Evolutionary conservation across 139 green algal genomes (phyloP).

Genomic region (Closterium sp.): DNA sequence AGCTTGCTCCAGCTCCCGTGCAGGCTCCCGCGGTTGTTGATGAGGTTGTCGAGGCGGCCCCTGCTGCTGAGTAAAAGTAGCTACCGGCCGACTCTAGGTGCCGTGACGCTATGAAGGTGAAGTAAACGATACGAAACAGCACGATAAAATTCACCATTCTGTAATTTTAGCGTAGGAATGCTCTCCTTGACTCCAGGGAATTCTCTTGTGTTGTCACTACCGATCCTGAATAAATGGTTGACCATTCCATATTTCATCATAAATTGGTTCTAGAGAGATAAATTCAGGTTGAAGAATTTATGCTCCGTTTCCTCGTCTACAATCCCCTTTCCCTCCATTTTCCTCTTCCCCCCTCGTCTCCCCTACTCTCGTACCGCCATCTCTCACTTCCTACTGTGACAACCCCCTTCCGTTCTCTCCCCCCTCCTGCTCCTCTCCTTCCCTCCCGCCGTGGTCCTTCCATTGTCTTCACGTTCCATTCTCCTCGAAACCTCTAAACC

Average conservation of each 20-base stretch:
- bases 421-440: too few species aligned
- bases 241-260: neutral
- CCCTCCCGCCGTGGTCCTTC: too few species aligned
- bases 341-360: too few species aligned
- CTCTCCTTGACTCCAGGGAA: neutral
- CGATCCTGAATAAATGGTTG: neutral
- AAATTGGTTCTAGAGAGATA: too few species aligned
- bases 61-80: neutral
- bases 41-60: neutral
- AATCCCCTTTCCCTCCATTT: too few species aligned
- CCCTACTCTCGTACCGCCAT: too few species aligned
- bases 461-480: too few species aligned
- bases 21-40: neutral
- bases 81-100: neutral
- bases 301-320: too few species aligned
- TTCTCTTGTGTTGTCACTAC: neutral
- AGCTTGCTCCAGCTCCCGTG: neutral
- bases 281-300: too few species aligned
- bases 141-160: neutral
- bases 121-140: neutral
- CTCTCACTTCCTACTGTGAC: too few species aligned
- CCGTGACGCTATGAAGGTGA: neutral
- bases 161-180: neutral
- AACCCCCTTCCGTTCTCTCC: too few species aligned
- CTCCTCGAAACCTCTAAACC: too few species aligned